Evolutionary conservation across 2,329 filamentous ascomycete genomes (phyloP).

Genomic region (Orbilia ellipsospora): DNA sequence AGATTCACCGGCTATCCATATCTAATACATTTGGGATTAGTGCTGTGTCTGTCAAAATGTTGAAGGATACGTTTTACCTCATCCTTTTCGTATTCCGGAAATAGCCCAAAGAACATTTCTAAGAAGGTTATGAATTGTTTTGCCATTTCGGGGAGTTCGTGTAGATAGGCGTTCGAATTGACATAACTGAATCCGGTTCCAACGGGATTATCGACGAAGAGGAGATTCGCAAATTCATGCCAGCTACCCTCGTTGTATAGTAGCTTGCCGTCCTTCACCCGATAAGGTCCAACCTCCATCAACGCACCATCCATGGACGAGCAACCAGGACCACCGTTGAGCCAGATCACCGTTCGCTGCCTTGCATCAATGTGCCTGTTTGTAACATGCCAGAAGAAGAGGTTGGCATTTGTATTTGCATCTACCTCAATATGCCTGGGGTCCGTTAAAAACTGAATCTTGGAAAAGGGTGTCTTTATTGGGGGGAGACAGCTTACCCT

Average conservation of each 20-base stretch:
- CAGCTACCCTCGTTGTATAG: slow-evolving; percentile 92
- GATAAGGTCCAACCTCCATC: slow-evolving; percentile 96
- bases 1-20: slow-evolving; percentile 95
- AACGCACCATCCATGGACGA: slow-evolving; percentile 96
- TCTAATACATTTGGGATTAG: slow-evolving; percentile 66
- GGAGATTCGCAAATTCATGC: slow-evolving; percentile 96
- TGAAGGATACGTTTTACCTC: slow-evolving; percentile 74
- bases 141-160: slow-evolving; percentile 89
- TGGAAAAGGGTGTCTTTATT: not conserved
- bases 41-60: not conserved
- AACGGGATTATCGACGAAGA: slow-evolving; percentile 97
- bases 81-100: slow-evolving; percentile 89
- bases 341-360: slow-evolving; percentile 92
- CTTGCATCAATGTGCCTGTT: slow-evolving; percentile 94
- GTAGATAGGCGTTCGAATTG: slow-evolving; percentile 85
- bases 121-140: slow-evolving; percentile 87
- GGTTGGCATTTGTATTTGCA: slow-evolving; percentile 84
- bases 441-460: not conserved
- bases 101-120: slow-evolving; percentile 89
- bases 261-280: slow-evolving; percentile 78
- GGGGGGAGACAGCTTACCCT: slow-evolving; percentile 72
- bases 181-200: slow-evolving; percentile 97
- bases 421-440: slow-evolving; percentile 88
- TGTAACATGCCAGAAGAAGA: slow-evolving; percentile 99
- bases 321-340: slow-evolving; percentile 96